Evolutionary conservation across 2,329 filamentous ascomycete species (phyloP).

Genomic region (Claviceps humidiphila): DNA sequence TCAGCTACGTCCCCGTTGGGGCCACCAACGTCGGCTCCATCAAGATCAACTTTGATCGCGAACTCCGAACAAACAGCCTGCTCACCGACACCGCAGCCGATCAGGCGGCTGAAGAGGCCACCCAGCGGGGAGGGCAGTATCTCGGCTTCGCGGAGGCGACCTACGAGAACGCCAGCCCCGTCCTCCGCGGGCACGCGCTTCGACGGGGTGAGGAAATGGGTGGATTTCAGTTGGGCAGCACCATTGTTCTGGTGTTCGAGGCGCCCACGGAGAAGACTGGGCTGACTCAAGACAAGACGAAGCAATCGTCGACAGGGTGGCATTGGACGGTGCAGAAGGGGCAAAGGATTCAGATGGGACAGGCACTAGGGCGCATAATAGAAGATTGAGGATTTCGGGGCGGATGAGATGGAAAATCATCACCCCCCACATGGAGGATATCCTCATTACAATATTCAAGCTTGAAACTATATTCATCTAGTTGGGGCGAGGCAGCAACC

Average conservation of each 20-base stretch:
- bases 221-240: conserved; percentile 90
- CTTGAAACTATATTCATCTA: neutral
- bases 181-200: conserved; percentile 73
- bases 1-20: conserved; percentile 87
- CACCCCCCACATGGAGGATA: neutral
- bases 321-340: neutral
- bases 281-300: conserved; percentile 29
- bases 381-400: conserved; percentile 25
- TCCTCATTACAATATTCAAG: too few species aligned
- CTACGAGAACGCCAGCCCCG: conserved; percentile 62
- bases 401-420: too few species aligned
- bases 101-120: conserved; percentile 67
- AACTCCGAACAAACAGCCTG: conserved; percentile 84
- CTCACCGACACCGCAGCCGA: conserved; percentile 89
- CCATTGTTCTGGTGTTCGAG: conserved; percentile 92
- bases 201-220: conserved; percentile 93
- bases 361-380: conserved; percentile 67
- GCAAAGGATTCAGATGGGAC: conserved; percentile 48
- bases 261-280: conserved; percentile 53
- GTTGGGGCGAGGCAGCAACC: neutral
- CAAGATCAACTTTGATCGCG: conserved; percentile 90
- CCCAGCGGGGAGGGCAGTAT: conserved; percentile 64
- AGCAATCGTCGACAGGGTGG: conserved; percentile 33
- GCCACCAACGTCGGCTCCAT: conserved; percentile 97
- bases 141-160: conserved; percentile 88